These are phyloP conservation scores for Byssoonygena ceratinophila DNA, from an alignment of 2,329 filamentous ascomycete genomes.

Conservation along the genomic window DNA sequence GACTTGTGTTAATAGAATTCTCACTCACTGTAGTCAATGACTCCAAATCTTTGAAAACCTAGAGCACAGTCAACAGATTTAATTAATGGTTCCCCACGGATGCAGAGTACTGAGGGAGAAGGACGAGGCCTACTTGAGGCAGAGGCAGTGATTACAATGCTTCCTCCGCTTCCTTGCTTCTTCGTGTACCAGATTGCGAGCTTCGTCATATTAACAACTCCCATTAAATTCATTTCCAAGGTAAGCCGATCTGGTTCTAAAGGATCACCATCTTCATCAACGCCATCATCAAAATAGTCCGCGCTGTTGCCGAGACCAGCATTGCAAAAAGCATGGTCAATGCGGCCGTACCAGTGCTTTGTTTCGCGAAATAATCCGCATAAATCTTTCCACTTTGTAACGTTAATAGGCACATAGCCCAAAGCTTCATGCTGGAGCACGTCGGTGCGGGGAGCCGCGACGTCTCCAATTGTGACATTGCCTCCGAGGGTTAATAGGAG, in stretches of 20 bases:
- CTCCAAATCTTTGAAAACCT: conserved; percentile 41
- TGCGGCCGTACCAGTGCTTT: conserved; percentile 33
- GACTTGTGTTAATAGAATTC: conserved; percentile 3
- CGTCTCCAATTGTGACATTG: conserved; percentile 46
- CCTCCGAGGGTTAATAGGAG: conserved; percentile 45
- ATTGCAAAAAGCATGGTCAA: conserved; percentile 45
- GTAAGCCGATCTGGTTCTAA: conserved; percentile 36
- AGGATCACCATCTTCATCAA: conserved; percentile 43
- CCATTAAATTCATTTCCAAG: conserved; percentile 44
- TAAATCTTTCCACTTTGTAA: conserved; percentile 43
- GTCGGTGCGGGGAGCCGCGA: conserved; percentile 34
- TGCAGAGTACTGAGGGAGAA: background rate
- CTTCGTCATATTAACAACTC: conserved; percentile 42
- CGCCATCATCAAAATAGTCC: conserved; percentile 39
- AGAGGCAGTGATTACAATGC: conserved; percentile 46
- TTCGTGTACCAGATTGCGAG: conserved; percentile 45
- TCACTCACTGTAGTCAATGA: conserved; percentile 42
- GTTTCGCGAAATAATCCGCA: conserved; percentile 43
- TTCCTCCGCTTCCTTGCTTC: conserved; percentile 39
- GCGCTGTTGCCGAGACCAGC: conserved; percentile 44
- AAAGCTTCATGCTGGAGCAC: conserved; percentile 21
- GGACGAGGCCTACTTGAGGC: conserved; percentile 25
- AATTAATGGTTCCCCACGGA: no score
- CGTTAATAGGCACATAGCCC: conserved; percentile 39
- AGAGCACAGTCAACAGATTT: background rate